Conservation (phyloP, 768 basidiomycete species). For the Boletus vinaceobasis region DNA sequence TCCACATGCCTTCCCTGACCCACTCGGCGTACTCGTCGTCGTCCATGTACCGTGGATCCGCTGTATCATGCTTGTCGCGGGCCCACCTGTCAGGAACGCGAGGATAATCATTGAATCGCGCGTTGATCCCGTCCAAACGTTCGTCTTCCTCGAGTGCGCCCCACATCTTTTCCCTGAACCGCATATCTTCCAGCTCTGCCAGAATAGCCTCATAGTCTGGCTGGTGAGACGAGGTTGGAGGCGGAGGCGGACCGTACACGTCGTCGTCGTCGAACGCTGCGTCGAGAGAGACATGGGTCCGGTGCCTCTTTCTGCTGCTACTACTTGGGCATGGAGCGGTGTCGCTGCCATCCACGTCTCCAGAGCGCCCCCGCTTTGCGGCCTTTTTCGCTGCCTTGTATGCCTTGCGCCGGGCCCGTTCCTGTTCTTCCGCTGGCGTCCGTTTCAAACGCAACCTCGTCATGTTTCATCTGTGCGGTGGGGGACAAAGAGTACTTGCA, state of each 20-base stretch:
- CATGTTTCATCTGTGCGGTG: conserved; percentile 18
- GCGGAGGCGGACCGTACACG: conserved; percentile 24
- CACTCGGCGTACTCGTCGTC: conserved; percentile 89
- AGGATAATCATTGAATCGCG: conserved; percentile 61
- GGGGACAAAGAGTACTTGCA: no score
- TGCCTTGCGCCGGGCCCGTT: conserved; percentile 37
- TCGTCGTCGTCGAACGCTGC: neutral
- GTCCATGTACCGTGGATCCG: conserved; percentile 54
- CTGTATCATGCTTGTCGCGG: conserved; percentile 39
- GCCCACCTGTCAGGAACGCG: conserved; percentile 75
- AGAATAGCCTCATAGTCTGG: conserved; percentile 47
- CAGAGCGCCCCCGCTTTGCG: conserved; percentile 33
- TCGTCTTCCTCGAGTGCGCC: conserved; percentile 73
- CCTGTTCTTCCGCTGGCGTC: conserved; percentile 57
- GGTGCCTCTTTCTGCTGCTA: neutral
- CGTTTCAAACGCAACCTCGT: conserved; percentile 60
- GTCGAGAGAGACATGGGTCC: neutral
- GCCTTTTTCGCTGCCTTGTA: conserved; percentile 53
- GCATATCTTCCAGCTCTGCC: conserved; percentile 58
- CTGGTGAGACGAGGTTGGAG: conserved; percentile 27
- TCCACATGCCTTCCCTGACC: conserved; percentile 84
- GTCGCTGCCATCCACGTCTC: conserved; percentile 8
- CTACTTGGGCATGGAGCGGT: neutral
- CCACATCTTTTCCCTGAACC: conserved; percentile 71
- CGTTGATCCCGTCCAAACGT: conserved; percentile 58